Conservation (phyloP, 148 eudicot genomes). For the Mesembryanthemum crystallinum region DNA sequence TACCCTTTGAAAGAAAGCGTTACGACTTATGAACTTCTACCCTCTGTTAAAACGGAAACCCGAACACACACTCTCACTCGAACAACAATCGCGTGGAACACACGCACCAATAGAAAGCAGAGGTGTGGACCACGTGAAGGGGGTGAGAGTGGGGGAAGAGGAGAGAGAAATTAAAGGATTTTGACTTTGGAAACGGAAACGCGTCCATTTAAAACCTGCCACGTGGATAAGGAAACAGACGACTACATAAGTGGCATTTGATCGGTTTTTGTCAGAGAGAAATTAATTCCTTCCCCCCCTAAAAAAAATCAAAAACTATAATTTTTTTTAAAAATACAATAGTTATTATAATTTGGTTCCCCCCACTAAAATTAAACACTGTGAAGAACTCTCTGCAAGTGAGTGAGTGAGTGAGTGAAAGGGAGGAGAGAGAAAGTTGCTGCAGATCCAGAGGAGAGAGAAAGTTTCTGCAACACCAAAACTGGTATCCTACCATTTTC, state of each 20-base stretch:
- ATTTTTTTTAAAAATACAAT: background rate
- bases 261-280: slow-evolving; percentile 46
- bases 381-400: too few species aligned
- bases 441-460: background rate
- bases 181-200: slow-evolving; percentile 51
- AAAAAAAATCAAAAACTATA: background rate
- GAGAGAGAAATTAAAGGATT: slow-evolving; percentile 8
- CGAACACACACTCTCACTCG: background rate
- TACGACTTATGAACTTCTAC: slow-evolving; percentile 22
- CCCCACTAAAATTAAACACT: too few species aligned
- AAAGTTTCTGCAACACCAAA: too few species aligned
- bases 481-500: background rate
- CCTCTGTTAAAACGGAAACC: slow-evolving; percentile 7
- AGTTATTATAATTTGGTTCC: background rate
- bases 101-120: background rate
- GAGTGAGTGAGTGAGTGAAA: background rate
- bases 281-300: slow-evolving; percentile 15
- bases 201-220: slow-evolving; percentile 31
- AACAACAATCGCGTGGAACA: background rate
- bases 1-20: slow-evolving; percentile 17
- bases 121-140: background rate
- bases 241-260: slow-evolving; percentile 42
- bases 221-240: slow-evolving; percentile 36
- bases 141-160: background rate
- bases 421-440: slow-evolving; percentile 5